Base-by-base conservation (phyloP, 176 grass and related monocot species). In the Oryza glumipatula region DNA sequence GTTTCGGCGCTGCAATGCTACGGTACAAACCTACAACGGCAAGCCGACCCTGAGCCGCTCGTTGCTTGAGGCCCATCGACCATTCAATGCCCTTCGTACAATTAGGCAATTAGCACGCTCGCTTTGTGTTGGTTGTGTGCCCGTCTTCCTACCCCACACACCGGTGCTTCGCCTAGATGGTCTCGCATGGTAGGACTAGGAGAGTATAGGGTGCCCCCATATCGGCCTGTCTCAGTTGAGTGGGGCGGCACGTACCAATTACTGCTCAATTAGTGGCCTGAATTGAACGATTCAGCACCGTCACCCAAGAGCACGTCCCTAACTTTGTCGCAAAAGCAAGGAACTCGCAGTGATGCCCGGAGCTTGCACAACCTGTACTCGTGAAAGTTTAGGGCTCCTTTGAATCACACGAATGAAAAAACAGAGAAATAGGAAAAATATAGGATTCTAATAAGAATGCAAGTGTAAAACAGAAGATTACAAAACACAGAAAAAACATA, bases 321-420 rank as follows among this genome's bases (percentile, higher is more conserved):
- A 64, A 24, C 88, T 83, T 86, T 74, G 84, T 73, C 84, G 47
- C 61, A 11, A 83, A 74, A 80, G 88, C 88, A 83, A 58, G 60
- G 21, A 21, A 66, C 73, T 39, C 22, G 65, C 86, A 14, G 80
- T 7, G 67, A 67, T 35, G 67, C 33, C 60, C 28, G 77, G 70
- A 80, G 51, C 48, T 65, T 56, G 76, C 49, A 76, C 38, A 72
- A 78, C 72, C 73, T 35, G 88, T 17, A 26, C 70, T 47, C 70
- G n/a, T 11, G 72, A 77, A 67, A 13, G 63, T 54, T 65, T 28
- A 28, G 1, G 28, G 28, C 28, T 2, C 28, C 28, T 28, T 28
- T 28, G 1, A 28, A 28, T 28, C 28, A 2, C 28, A 28, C 1
- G 28, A 28, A 2, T 28, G 1, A 28, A 2, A 28, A 28, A 28